Conservation (phyloP, 345 rosid genomes). For the Rhizophora mangle region DNA sequence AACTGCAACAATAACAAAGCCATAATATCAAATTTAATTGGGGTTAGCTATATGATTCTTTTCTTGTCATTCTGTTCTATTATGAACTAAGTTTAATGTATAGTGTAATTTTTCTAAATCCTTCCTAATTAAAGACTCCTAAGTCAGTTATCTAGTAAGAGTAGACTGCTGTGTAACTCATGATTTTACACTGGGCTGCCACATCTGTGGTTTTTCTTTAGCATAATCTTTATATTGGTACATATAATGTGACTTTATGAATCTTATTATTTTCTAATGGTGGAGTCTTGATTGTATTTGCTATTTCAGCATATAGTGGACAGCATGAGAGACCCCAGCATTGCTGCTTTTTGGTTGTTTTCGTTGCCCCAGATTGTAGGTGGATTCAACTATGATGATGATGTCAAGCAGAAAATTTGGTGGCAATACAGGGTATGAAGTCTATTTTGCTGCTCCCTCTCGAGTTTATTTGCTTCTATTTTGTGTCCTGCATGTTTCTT, state of each 20-base stretch:
- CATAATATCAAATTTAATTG: no score
- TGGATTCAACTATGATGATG: conserved; percentile 77
- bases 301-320: conserved; percentile 81
- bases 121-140: no score
- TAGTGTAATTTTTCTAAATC: no score
- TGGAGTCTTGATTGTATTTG: conserved; percentile 10
- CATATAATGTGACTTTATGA: background rate
- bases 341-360: conserved; percentile 93
- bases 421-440: conserved; percentile 74
- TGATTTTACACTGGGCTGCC: no score
- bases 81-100: no score
- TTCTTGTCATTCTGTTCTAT: no score
- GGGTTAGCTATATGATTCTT: no score
- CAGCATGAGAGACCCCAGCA: conserved; percentile 95
- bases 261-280: conserved; percentile 11
- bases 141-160: no score
- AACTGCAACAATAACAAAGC: no score
- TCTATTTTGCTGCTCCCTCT: conserved; percentile 5
- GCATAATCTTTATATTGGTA: background rate
- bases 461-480: background rate
- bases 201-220: background rate
- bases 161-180: no score
- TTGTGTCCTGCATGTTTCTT: background rate
- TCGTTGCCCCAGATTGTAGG: conserved; percentile 83
- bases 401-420: conserved; percentile 84